These are phyloP conservation scores for Trametes sanguinea DNA, from an alignment of 768 basidiomycete genomes.

Conservation along the genomic window DNA sequence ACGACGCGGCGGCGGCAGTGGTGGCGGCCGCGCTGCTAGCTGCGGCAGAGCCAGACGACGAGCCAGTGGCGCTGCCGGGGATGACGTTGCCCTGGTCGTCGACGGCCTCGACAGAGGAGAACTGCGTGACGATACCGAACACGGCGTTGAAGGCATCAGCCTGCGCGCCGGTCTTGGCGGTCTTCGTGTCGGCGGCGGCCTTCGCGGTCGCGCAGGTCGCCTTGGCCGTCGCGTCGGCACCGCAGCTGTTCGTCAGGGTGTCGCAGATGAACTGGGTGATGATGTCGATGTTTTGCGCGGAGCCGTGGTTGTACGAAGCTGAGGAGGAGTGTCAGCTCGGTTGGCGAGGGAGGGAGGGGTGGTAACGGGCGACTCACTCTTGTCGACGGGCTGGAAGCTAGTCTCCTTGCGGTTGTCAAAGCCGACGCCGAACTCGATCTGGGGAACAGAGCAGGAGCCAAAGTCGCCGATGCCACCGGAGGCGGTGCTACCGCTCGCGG, in stretches of 20 bases:
- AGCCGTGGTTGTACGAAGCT: slow-evolving; percentile 57
- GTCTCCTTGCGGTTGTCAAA: no score
- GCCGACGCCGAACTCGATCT: no score
- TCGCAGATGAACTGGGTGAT: slow-evolving; percentile 63
- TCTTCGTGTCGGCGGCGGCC: slow-evolving; percentile 28
- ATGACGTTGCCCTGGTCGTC: slow-evolving; percentile 46
- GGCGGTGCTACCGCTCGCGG: no score
- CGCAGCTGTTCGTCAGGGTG: slow-evolving; percentile 52
- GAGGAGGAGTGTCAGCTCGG: background rate
- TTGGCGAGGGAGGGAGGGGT: no score
- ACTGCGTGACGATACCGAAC: slow-evolving; percentile 58
- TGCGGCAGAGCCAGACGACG: no score
- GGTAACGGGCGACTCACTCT: background rate
- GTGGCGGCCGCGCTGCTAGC: slow-evolving; percentile 16
- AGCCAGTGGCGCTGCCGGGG: slow-evolving; percentile 30
- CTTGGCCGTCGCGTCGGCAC: slow-evolving; percentile 54
- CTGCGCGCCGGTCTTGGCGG: slow-evolving; percentile 46
- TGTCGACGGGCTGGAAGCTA: no score
- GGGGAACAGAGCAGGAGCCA: no score
- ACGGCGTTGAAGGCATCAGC: slow-evolving; percentile 65
- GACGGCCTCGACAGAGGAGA: slow-evolving; percentile 44
- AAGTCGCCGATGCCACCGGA: no score
- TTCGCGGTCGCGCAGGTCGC: slow-evolving; percentile 47
- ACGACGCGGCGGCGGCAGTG: slow-evolving; percentile 37
- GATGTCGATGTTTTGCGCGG: slow-evolving; percentile 58